Evolutionary conservation across 106 monocot genomes (phyloP), one percentile per base, ranked within the genome.

Genomic region (Vanilla planifolia): DNA sequence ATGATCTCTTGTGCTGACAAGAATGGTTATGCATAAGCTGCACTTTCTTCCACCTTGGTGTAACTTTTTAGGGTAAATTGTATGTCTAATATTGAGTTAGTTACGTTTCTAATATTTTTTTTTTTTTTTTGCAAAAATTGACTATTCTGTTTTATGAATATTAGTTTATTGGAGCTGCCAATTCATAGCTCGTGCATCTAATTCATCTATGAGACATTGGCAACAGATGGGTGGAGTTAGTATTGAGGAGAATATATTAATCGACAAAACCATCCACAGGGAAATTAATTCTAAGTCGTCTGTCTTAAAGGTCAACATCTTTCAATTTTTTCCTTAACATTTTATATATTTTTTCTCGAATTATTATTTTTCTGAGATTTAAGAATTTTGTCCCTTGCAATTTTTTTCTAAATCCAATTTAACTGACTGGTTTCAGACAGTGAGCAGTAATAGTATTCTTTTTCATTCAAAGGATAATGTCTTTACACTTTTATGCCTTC

Each of bases 161-260:
- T 47, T 69, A 94, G 94, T 89, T 35, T 86, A 68, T 41, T 98
- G 96, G 96, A 98, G 84, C 66, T 98, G 96, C 70, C 96, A 98
- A 44, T 88, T 85, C 60, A 98, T 98, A 69, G 96, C 87, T 32
- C 91, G 82, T 29, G 85, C 87, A 65, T 98, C 96, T 55, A 98
- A 98, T 62, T 60, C 71, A 48, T 98, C 96, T 45, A 55, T 91
- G 79, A 76, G 75, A 59, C 96, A 98, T 74, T 98, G 96, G 96
- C 87, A 80, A 51, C 79, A 98, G 68, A 91, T 98, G 91, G 96
- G 96, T 68, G 96, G 96, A 8, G 84, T 91, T 25, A 75, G 51
- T 27, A 92, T 98, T 33, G 68, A 91, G 11, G 87, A 98, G 29
- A 78, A 98, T 34, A 88, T 98, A 34, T 62, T 92, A 55, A 98